Evolutionary conservation across 768 basidiomycete species (phyloP).

Genomic region (Boletus coccyginus): DNA sequence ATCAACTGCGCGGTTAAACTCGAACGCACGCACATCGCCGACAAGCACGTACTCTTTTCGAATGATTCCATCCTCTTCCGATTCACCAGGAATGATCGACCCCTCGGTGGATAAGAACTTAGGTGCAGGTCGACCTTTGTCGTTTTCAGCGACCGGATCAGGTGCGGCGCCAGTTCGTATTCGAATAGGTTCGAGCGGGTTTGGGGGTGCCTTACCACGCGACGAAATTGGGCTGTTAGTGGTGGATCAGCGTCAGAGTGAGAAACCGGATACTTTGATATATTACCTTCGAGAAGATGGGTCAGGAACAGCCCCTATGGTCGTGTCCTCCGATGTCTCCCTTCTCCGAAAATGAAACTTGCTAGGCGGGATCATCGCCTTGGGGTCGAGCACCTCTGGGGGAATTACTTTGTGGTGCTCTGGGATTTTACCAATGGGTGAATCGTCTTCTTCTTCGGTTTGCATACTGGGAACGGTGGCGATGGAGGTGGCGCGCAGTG

Average conservation of each 20-base stretch:
- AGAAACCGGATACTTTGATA: neutral
- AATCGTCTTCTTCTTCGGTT: slow-evolving; percentile 32
- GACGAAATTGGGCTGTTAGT: slow-evolving; percentile 13
- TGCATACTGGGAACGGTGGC: slow-evolving; percentile 14
- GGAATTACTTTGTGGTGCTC: slow-evolving; percentile 73
- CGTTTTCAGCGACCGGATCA: slow-evolving; percentile 5
- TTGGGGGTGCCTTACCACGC: slow-evolving; percentile 18
- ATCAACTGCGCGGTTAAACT: slow-evolving; percentile 90
- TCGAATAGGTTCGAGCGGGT: slow-evolving; percentile 11
- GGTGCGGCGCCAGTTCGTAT: slow-evolving; percentile 11
- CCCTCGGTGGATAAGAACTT: slow-evolving; percentile 49
- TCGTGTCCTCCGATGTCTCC: slow-evolving; percentile 18
- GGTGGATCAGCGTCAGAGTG: neutral
- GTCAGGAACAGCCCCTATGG: neutral
- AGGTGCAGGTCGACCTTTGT: slow-evolving; percentile 8
- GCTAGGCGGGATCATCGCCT: slow-evolving; percentile 78
- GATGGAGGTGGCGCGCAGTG: slow-evolving; percentile 9
- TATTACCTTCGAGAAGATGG: slow-evolving; percentile 23
- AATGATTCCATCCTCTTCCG: slow-evolving; percentile 77
- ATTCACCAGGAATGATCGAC: slow-evolving; percentile 77
- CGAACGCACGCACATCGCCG: slow-evolving; percentile 84
- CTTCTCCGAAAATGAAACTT: slow-evolving; percentile 67
- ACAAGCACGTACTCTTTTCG: slow-evolving; percentile 92
- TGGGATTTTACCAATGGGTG: slow-evolving; percentile 48
- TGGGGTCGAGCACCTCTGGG: slow-evolving; percentile 77